Evolutionary conservation across 495 filamentous ascomycete species (phyloP), one percentile per base, ranked within the genome.

Genomic region (Annulohypoxylon moriforme): DNA sequence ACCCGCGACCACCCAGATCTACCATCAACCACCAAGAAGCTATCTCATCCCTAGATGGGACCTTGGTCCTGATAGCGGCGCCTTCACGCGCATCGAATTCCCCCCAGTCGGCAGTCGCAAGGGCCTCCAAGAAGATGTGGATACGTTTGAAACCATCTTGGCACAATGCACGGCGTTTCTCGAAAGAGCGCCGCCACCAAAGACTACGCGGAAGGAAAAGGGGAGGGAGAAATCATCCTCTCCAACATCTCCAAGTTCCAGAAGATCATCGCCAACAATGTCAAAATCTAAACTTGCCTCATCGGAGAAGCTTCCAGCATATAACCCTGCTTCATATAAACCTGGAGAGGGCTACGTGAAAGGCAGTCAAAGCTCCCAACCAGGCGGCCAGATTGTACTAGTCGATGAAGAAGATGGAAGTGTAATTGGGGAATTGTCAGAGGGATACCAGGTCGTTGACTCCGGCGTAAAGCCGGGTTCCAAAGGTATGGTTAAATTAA

Each of bases 21-120:
- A 94, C 80, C 93, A 97, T 76, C 92, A 97, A 81, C 93, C 93
- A 7, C 94, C 94, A 2, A 87, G 85, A 53, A 93, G 91, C 82
- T 98, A 98, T 78, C 83, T 98, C 36, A 96, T 98, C 64, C 94
- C 94, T 7, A 89, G 94, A 67, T 97, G 94, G 94, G 94, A 97
- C 73, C 81, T 97, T 20, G 93, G 93, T 14, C 92, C 91, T 3
- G 93, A 95, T 24, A 90, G 88, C 68, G 93, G 93, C 64, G 93
- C 93, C 8, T 98, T 98, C 75, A 97, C 94, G 29, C 86, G 92
- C 31, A 93, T 98, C 71, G 91, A 96, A 77, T 97, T 98, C 68
- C 94, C 94, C 1, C 76, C 85, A 4, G 84, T 93, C 9, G 92
- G 93, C 10, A 85, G 83, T 55, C 84, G 86, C 34, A 88, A 87